These are phyloP conservation scores for Penicillium soppii DNA, from an alignment of 495 filamentous ascomycete genomes.

Conservation along the genomic window DNA sequence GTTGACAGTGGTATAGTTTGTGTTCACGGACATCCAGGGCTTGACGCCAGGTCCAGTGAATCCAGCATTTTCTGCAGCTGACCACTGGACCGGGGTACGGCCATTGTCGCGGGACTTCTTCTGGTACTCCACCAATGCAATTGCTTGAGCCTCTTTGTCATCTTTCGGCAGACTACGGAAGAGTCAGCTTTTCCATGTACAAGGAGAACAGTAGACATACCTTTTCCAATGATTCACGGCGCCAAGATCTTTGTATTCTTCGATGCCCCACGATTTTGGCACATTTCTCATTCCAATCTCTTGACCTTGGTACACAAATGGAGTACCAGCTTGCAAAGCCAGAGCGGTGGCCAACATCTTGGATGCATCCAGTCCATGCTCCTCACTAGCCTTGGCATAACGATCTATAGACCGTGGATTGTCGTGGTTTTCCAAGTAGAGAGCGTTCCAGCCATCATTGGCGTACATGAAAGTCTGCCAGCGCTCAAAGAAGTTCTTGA, in stretches of 20 bases:
- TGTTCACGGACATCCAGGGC: slow-evolving; percentile 65
- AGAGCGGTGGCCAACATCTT: slow-evolving; percentile 66
- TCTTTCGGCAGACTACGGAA: slow-evolving; percentile 32
- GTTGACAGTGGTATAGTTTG: slow-evolving; percentile 50
- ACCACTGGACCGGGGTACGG: slow-evolving; percentile 58
- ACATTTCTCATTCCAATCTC: slow-evolving; percentile 76
- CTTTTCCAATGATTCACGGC: slow-evolving; percentile 62
- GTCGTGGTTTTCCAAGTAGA: slow-evolving; percentile 76
- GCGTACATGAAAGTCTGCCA: slow-evolving; percentile 70
- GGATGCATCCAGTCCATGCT: slow-evolving; percentile 44
- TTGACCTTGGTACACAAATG: slow-evolving; percentile 76
- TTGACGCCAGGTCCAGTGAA: slow-evolving; percentile 50
- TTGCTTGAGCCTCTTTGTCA: slow-evolving; percentile 33
- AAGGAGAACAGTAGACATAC: slow-evolving; percentile 13
- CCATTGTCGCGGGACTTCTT: slow-evolving; percentile 56
- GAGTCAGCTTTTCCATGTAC: not conserved
- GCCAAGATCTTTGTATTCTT: slow-evolving; percentile 73
- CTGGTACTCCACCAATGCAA: slow-evolving; percentile 42
- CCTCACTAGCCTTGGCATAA: slow-evolving; percentile 50
- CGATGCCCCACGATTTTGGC: slow-evolving; percentile 60
- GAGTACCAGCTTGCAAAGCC: slow-evolving; percentile 60
- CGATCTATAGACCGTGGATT: slow-evolving; percentile 64
- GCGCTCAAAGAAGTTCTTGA: slow-evolving; percentile 58
- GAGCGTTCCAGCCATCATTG: slow-evolving; percentile 70
- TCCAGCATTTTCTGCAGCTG: slow-evolving; percentile 45